These are phyloP conservation scores for Nemania sp. DNA, from an alignment of 2,329 filamentous ascomycete genomes.

Conservation along the genomic window DNA sequence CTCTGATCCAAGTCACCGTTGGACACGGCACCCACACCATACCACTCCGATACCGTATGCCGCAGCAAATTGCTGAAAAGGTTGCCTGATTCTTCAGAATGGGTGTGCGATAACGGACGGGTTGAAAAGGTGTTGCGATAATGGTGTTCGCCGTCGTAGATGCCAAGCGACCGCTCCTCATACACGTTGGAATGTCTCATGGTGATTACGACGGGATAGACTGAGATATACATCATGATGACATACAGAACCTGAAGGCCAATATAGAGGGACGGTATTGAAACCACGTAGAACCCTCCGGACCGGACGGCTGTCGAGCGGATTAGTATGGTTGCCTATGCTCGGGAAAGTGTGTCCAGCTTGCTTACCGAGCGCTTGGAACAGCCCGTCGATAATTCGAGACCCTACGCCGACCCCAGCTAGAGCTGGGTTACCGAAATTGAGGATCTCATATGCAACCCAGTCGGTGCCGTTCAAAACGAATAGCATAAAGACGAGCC, in stretches of 20 bases:
- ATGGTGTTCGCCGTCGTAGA: slow-evolving; percentile 42
- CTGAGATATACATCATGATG: slow-evolving; percentile 56
- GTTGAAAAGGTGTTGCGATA: slow-evolving; percentile 26
- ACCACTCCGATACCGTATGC: slow-evolving; percentile 34
- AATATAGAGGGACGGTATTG: slow-evolving; percentile 57
- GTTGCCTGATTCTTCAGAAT: slow-evolving; percentile 20
- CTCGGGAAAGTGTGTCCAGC: background rate
- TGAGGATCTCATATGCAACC: slow-evolving; percentile 68
- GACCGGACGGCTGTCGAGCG: slow-evolving; percentile 59
- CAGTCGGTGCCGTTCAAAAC: slow-evolving; percentile 66
- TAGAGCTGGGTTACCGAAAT: slow-evolving; percentile 63
- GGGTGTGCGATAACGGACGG: slow-evolving; percentile 26
- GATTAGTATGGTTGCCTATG: slow-evolving; percentile 14
- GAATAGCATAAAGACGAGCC: slow-evolving; percentile 64
- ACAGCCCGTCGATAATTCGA: slow-evolving; percentile 66
- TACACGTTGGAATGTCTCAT: slow-evolving; percentile 66
- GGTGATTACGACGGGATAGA: slow-evolving; percentile 54
- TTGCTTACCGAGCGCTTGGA: slow-evolving; percentile 60
- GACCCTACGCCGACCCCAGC: slow-evolving; percentile 55
- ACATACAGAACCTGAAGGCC: slow-evolving; percentile 54
- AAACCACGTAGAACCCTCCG: slow-evolving; percentile 68
- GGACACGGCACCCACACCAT: slow-evolving; percentile 36
- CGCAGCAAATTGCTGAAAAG: slow-evolving; percentile 32
- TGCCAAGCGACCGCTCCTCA: slow-evolving; percentile 61
- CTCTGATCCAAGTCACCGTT: slow-evolving; percentile 39